phyloP scores from a whole-genome alignment of 1,284 basidiomycete species.

The Apiotrichum siamense region DNA sequence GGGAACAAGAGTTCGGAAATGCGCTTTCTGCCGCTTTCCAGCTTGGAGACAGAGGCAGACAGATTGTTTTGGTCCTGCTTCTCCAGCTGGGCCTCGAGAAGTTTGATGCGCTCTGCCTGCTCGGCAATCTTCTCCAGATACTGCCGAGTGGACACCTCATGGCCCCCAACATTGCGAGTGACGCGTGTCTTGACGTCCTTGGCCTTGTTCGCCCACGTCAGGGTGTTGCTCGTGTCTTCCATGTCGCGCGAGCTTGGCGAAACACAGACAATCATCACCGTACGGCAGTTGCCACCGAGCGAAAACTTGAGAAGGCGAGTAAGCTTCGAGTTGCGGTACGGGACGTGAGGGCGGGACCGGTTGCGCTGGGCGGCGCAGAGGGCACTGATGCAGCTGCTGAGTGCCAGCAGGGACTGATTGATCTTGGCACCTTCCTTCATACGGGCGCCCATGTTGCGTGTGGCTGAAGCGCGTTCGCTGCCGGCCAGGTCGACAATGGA shows the following conservation, averaged over 20 bases:
- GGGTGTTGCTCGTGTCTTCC: conserved; percentile 94
- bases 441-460: conserved; percentile 91
- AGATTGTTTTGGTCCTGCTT: conserved; percentile 47
- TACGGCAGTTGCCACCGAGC: conserved; percentile 94
- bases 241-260: conserved; percentile 90
- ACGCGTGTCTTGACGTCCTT: conserved; percentile 92
- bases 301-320: conserved; percentile 94
- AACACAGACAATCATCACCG: conserved; percentile 95
- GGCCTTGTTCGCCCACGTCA: conserved; percentile 90
- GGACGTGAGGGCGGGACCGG: conserved; percentile 79
- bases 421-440: conserved; percentile 97
- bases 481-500: conserved; percentile 96
- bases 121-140: conserved; percentile 90
- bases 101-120: conserved; percentile 28
- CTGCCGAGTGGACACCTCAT: conserved; percentile 84
- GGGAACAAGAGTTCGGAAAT: conserved; percentile 65
- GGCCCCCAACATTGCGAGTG: conserved; percentile 86
- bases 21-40: conserved; percentile 60
- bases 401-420: conserved; percentile 90
- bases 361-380: conserved; percentile 66
- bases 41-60: conserved; percentile 47
- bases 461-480: conserved; percentile 88
- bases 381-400: conserved; percentile 94
- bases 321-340: conserved; percentile 94
- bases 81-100: conserved; percentile 64